A percentile compares a stretch with the other conserved stretches of the same genome.
Conservation (phyloP, 805 yeast genomes). For the Barnettozyma siamensis region DNA sequence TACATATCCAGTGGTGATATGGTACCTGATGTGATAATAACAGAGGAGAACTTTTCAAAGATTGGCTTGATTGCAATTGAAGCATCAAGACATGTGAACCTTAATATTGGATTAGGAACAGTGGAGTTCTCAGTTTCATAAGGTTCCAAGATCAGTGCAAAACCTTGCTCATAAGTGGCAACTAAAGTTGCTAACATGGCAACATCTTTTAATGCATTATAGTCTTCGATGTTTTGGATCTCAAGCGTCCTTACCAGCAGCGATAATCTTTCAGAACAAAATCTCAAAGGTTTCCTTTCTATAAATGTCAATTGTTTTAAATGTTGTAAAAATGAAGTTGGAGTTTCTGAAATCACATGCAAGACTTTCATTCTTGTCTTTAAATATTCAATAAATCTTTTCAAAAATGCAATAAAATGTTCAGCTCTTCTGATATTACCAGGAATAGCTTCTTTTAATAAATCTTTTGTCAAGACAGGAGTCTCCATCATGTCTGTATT, state of each 20-base stretch:
- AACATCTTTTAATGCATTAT: constrained; percentile 86
- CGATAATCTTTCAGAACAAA: constrained; percentile 88
- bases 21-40: constrained; percentile 95
- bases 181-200: constrained; percentile 96
- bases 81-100: constrained; percentile 94
- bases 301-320: constrained; percentile 89
- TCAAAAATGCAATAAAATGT: constrained; percentile 89
- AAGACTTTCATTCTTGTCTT: constrained; percentile 97
- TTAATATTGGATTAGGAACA: constrained; percentile 92
- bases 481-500: constrained; percentile 75
- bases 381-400: constrained; percentile 87
- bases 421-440: constrained; percentile 97
- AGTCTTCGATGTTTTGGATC: constrained; percentile 83
- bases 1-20: constrained; percentile 98
- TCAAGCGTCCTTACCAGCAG: constrained; percentile 86
- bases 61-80: constrained; percentile 97
- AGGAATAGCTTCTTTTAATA: constrained; percentile 89
- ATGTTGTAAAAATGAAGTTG: constrained; percentile 87
- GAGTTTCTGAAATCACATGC: constrained; percentile 97
- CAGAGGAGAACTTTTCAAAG: constrained; percentile 87
- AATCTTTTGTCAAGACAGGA: constrained; percentile 81
- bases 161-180: constrained; percentile 92
- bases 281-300: constrained; percentile 84
- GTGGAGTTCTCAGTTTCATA: constrained; percentile 90
- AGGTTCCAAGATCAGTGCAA: constrained; percentile 87